Evolutionary conservation across 2,329 filamentous ascomycete species (phyloP).

Genomic region (Macrophomina tecta): DNA sequence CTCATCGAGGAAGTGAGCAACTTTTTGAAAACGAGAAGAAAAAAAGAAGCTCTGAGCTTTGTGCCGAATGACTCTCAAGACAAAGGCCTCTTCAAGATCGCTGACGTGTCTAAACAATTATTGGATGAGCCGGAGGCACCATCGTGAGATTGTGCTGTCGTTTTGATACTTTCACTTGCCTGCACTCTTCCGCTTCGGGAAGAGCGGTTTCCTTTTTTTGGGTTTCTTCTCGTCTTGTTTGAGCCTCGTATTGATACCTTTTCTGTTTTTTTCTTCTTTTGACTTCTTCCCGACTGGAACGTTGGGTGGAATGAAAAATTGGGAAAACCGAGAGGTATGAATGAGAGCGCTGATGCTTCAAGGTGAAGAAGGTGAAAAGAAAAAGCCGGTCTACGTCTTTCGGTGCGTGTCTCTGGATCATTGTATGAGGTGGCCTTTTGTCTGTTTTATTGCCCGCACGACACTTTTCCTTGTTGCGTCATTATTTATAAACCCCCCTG

Average conservation of each 20-base stretch:
- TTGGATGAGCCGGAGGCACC: constrained; percentile 6
- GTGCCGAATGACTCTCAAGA: constrained; percentile 11
- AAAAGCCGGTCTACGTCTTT: background rate
- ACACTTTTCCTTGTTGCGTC: background rate
- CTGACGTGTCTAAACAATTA: constrained; percentile 20
- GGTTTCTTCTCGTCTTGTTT: background rate
- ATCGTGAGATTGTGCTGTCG: constrained; percentile 7
- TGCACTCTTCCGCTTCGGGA: constrained; percentile 15
- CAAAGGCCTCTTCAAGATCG: background rate
- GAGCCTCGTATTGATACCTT: constrained; percentile 7
- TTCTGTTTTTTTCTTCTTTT: background rate
- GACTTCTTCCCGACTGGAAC: background rate
- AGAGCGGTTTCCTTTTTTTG: constrained; percentile 15
- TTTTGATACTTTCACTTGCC: constrained; percentile 4
- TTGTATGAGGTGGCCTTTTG: constrained; percentile 2
- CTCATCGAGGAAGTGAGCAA: constrained; percentile 14
- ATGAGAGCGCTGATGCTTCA: background rate
- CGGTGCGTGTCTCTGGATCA: background rate
- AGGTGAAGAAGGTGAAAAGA: background rate
- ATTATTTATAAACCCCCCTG: constrained; percentile 8
- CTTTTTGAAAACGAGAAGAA: constrained; percentile 1
- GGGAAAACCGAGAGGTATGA: constrained; percentile 3
- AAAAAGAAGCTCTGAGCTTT: background rate
- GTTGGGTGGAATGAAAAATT: background rate
- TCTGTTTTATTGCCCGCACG: background rate